Conservation (phyloP, 495 filamentous ascomycete species). For the Trichoderma virens region DNA sequence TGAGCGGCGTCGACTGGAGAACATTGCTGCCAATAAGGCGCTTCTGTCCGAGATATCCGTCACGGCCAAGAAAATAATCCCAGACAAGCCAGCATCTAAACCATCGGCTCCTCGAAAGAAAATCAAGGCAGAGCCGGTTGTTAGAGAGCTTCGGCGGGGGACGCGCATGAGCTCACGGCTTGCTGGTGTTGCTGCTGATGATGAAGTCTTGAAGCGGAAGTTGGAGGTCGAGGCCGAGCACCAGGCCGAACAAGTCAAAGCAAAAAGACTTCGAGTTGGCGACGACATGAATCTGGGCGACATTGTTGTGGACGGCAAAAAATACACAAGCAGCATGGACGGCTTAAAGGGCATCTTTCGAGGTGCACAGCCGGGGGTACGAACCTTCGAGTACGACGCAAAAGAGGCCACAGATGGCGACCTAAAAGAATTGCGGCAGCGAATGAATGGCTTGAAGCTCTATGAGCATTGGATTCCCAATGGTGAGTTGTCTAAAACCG, state of each 20-base stretch:
- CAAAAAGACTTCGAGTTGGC: slow-evolving; percentile 63
- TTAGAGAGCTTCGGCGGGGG: slow-evolving; percentile 22
- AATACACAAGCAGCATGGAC: slow-evolving; percentile 37
- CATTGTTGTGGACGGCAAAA: slow-evolving; percentile 71
- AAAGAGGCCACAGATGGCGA: slow-evolving; percentile 71
- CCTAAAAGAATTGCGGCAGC: slow-evolving; percentile 66
- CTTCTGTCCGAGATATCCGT: slow-evolving; percentile 37
- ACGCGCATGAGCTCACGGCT: slow-evolving; percentile 47
- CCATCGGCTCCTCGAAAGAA: slow-evolving; percentile 20
- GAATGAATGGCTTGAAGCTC: slow-evolving; percentile 70
- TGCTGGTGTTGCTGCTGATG: slow-evolving; percentile 47
- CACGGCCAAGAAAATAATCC: slow-evolving; percentile 28
- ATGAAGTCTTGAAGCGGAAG: slow-evolving; percentile 71
- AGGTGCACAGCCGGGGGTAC: slow-evolving; percentile 67
- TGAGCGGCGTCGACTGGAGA: slow-evolving; percentile 46
- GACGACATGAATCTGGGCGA: slow-evolving; percentile 65
- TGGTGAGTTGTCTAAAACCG: slow-evolving; percentile 35
- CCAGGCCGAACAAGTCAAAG: slow-evolving; percentile 51
- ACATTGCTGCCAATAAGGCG: slow-evolving; percentile 47
- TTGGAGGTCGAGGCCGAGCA: slow-evolving; percentile 63
- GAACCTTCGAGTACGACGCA: slow-evolving; percentile 77
- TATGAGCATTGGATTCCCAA: slow-evolving; percentile 78
- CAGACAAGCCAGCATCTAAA: slow-evolving; percentile 21
- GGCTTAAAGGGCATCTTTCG: slow-evolving; percentile 43
- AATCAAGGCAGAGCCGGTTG: slow-evolving; percentile 23